These are phyloP conservation scores for Geotrichum europaeum DNA, from an alignment of 1,139 yeast species.

Conservation along the genomic window DNA sequence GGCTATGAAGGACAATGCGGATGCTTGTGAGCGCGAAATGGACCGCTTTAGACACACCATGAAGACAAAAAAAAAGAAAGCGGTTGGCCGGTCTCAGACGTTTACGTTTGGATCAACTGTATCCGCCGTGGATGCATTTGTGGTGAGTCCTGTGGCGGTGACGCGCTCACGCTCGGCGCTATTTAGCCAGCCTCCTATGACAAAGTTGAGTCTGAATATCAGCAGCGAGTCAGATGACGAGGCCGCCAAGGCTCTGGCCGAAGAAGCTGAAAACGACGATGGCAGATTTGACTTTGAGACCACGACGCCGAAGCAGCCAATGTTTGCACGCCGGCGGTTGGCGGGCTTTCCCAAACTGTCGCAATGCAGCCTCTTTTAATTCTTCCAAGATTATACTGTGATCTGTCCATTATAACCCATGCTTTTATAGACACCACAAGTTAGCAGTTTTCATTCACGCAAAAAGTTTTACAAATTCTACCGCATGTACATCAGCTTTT, in stretches of 20 bases:
- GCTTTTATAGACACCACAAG: not conserved
- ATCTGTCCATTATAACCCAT: not conserved
- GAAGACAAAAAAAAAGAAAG: slow-evolving; percentile 5
- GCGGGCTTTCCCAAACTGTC: slow-evolving; percentile 6
- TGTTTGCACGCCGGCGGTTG: not conserved
- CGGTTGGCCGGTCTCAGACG: not conserved
- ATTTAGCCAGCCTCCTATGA: not conserved
- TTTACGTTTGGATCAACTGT: not conserved
- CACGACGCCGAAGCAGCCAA: slow-evolving; percentile 7
- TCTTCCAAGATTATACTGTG: not conserved
- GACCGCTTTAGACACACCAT: slow-evolving; percentile 50
- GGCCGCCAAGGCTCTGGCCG: not conserved
- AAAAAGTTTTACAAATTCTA: no score
- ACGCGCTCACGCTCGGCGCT: slow-evolving; percentile 1
- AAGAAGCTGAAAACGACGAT: not conserved
- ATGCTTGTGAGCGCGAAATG: slow-evolving; percentile 67
- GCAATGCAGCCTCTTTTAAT: slow-evolving; percentile 4
- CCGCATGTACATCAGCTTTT: no score
- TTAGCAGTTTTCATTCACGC: no score
- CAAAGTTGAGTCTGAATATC: not conserved
- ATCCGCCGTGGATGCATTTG: not conserved
- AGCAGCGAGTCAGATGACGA: not conserved
- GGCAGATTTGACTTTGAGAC: not conserved
- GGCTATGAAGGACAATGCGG: slow-evolving; percentile 74
- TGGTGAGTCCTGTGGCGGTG: not conserved